Evolutionary conservation across 805 yeast species (phyloP), one percentile per base, ranked within the genome.

Genomic region (Pichia insulana): DNA sequence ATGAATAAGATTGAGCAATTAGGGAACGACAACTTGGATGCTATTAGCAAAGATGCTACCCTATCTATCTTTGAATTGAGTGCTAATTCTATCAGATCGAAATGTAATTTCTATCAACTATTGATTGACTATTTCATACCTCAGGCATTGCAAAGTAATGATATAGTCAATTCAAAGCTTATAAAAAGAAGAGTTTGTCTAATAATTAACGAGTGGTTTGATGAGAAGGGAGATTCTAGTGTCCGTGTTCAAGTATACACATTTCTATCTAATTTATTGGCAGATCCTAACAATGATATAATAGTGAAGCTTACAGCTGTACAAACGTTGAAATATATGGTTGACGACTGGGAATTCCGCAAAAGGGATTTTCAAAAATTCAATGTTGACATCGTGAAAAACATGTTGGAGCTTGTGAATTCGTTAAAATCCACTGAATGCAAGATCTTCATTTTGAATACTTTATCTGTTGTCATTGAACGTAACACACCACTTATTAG

Each of bases 301-400:
- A 95, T 90, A n/a, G 95, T 92, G 2, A 73, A 72, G 50, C 58
- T 92, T 18, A 76, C 94, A 0, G 80, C 92, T 0, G 69, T 82
- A 13, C 82, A 80, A 52, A 76, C 90, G 0, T 62, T 89, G 17
- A 71, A 78, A 45, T 70, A 75, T 25, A 69, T 84, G 38, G 68
- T 90, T 27, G 89, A 86, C 47, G 96, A 88, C 53, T 86, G 94
- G 85, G 89, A 84, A 46, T 89, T 90, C 59, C 70, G 77, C 31
- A 80, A 84, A 46, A 66, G 63, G 13, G 77, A 68, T 26, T 86
- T 92, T 53, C 63, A 73, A 48, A 86, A 90, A 1, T 88, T 64
- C 54, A 64, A 83, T 41, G 70, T 73, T 25, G 68, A 67, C 1
- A 71, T 73, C 33, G 70, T 83, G 10, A 51, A 61, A 2, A 58